Evolutionary conservation across 495 filamentous ascomycete species (phyloP).

Genomic region (Xylaria longipes): DNA sequence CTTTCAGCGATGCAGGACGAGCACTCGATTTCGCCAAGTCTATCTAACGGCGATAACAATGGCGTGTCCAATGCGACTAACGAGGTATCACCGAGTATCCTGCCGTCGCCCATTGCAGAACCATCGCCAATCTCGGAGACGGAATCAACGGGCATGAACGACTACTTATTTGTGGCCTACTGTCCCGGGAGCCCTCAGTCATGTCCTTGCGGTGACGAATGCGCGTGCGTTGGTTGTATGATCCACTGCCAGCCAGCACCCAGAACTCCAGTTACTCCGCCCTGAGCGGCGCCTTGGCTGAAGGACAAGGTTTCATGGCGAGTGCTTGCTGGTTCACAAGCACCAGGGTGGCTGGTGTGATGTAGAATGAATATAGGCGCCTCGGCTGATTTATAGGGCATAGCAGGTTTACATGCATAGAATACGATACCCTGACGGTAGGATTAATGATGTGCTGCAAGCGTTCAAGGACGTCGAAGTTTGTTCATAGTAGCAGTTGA

Average conservation of each 20-base stretch:
- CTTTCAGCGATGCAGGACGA: constrained; percentile 36
- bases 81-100: constrained; percentile 34
- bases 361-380: background rate
- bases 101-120: constrained; percentile 49
- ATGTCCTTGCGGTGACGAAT: constrained; percentile 61
- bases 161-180: constrained; percentile 60
- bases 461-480: background rate
- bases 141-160: constrained; percentile 37
- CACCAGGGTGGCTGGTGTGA: background rate
- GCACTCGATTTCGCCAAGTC: constrained; percentile 14
- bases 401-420: constrained; percentile 24
- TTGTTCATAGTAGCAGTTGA: constrained; percentile 4
- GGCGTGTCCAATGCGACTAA: constrained; percentile 21
- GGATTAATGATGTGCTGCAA: constrained; percentile 4
- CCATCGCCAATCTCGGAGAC: constrained; percentile 52
- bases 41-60: constrained; percentile 27
- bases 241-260: constrained; percentile 37
- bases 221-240: constrained; percentile 57
- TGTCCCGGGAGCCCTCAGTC: constrained; percentile 46
- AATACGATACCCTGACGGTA: constrained; percentile 24
- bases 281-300: background rate
- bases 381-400: constrained; percentile 8
- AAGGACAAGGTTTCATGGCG: background rate
- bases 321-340: background rate
- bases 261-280: constrained; percentile 21